Base-by-base conservation (phyloP, 1,284 basidiomycete genomes). In the Leccinum pachyderme region DNA sequence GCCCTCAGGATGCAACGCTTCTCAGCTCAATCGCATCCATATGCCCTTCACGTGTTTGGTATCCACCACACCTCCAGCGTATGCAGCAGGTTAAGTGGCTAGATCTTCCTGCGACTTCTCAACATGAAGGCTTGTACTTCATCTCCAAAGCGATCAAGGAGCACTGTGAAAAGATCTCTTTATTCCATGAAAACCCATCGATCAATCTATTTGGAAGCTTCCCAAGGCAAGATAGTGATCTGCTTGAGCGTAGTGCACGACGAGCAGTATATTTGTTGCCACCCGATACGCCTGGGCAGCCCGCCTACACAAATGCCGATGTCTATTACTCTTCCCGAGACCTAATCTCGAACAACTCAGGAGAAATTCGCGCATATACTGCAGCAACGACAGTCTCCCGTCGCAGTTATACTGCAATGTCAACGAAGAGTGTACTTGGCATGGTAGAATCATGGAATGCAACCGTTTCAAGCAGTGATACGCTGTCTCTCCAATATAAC, bases 61-160 rank as follows among this genome's bases (percentile, higher is more conserved):
- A 79, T 58, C 78, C 80, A 0, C 6, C 18, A 5, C 67, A 76
- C 56, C 65, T 75, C 3, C 46, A 50, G 33, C 61, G 58, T 5
- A 81, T 80, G 77, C 73, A 78, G 55, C 69, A 47, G 7, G 57
- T 66, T 3, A 33, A 50, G 1, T 63, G 61, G 59, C 52, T 18
- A 7, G 4, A 28, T 51, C 68, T 58, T 46, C 65, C 49, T 0
- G 61, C 45, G 0, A 58, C 50, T 47, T 61, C 59, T 1, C 78
- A 80, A 46, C 72, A 75, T 52, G 58, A 67, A 43, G 63, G 54
- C 32, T 69, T 78, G 49, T 60, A 64, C 28, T 4, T 51, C 13
- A 49, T 58, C 31, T 63, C 62, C 2, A 55, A 61, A 9, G 59
- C 52, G 7, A 76, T 80, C 50, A 58, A 73, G 18, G 57, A 66